Evolutionary conservation across 441 rosid species (phyloP).

Genomic region (California macrophylla): DNA sequence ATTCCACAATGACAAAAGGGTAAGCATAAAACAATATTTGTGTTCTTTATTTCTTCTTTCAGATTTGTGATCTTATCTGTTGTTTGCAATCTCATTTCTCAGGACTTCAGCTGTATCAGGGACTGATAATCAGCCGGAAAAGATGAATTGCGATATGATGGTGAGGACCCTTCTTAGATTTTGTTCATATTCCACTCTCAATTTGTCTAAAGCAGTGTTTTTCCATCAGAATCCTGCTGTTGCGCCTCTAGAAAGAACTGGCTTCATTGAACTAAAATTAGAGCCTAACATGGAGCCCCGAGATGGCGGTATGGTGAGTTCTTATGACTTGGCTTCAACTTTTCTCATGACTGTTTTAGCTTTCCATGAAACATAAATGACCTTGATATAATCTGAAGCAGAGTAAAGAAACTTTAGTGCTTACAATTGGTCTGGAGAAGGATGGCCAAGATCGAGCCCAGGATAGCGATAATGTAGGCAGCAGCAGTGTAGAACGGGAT

Average conservation of each 20-base stretch:
- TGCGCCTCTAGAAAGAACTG: not conserved
- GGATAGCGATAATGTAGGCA: not conserved
- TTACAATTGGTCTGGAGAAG: not conserved
- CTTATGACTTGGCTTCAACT: not conserved
- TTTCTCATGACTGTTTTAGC: not conserved
- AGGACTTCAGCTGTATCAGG: slow-evolving; percentile 18
- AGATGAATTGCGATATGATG: not conserved
- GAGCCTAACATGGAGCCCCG: not conserved
- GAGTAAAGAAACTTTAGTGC: not conserved
- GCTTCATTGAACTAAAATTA: not conserved
- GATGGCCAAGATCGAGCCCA: not conserved
- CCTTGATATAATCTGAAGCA: not conserved
- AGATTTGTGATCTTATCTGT: slow-evolving; percentile 13
- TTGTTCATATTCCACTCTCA: not conserved
- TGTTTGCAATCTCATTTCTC: slow-evolving; percentile 12
- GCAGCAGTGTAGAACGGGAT: not conserved
- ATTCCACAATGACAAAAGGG: slow-evolving; percentile 26
- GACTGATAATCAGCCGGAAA: not conserved
- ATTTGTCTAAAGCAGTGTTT: not conserved
- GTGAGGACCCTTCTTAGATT: not conserved
- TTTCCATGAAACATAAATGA: not conserved
- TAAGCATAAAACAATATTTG: slow-evolving; percentile 10
- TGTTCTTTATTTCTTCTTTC: slow-evolving; percentile 3
- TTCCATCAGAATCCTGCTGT: not conserved
- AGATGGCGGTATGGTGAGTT: not conserved